These are phyloP conservation scores for Elymus sibiricus DNA, from an alignment of 176 grass and related monocot species.

Conservation along the genomic window DNA sequence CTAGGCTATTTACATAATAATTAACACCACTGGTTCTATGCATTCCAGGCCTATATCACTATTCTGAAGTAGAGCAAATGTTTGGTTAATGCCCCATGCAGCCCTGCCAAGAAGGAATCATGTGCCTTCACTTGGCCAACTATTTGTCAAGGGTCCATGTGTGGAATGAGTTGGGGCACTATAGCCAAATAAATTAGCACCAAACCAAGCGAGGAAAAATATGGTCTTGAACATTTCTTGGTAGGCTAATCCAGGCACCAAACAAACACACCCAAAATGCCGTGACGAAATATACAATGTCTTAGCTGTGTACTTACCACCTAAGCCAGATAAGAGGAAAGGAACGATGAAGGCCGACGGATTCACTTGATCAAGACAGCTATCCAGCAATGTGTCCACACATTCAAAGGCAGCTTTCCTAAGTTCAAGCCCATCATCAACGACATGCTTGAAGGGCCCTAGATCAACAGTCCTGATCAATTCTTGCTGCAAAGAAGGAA, in stretches of 20 bases:
- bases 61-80: background rate
- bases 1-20: too few relatives aligned
- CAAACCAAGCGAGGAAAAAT: too few relatives aligned
- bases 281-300: background rate
- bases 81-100: too few relatives aligned
- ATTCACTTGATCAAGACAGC: background rate
- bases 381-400: background rate
- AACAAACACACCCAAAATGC: background rate
- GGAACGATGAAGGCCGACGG: background rate
- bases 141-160: too few relatives aligned
- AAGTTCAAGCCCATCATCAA: background rate
- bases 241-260: background rate
- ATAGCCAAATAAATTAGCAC: too few relatives aligned
- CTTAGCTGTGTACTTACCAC: background rate
- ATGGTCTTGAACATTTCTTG: background rate
- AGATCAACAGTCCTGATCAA: slow-evolving; percentile 3
- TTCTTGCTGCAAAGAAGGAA: background rate
- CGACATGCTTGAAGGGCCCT: background rate
- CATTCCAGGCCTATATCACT: background rate
- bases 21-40: background rate
- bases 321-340: background rate
- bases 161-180: too few relatives aligned
- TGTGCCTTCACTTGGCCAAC: too few relatives aligned
- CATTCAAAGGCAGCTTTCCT: background rate
- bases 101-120: too few relatives aligned